Percentiles rank a stretch among this genome's conserved stretches.
Conservation (phyloP, 2,329 filamentous ascomycete genomes). For the Hymenoscyphus occultus region DNA sequence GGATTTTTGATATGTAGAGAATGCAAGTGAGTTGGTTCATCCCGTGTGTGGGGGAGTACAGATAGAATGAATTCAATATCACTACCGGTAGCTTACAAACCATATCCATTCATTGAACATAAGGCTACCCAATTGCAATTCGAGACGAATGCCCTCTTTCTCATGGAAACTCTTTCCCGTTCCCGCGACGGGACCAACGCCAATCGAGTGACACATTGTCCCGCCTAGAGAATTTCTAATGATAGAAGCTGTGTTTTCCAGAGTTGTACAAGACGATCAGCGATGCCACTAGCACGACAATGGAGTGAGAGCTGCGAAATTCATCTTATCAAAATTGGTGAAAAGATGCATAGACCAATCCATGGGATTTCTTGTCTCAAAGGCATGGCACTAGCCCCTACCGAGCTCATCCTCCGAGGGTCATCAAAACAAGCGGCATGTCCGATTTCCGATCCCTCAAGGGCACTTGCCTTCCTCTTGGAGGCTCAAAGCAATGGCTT, state of each 20-base stretch:
- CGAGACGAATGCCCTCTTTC: background rate
- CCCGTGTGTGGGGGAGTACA: slow-evolving; percentile 4
- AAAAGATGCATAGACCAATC: background rate
- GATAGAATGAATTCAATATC: background rate
- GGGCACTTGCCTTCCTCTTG: background rate
- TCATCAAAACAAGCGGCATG: background rate
- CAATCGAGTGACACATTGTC: slow-evolving; percentile 1
- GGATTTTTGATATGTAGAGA: slow-evolving; percentile 1
- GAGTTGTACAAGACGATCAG: background rate
- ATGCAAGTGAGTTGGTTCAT: background rate
- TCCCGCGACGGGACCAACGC: background rate
- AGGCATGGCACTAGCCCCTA: background rate
- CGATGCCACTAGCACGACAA: slow-evolving; percentile 1
- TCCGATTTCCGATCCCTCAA: background rate
- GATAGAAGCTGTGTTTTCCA: background rate
- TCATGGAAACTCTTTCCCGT: background rate
- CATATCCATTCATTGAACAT: slow-evolving; percentile 2
- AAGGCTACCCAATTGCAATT: slow-evolving; percentile 3
- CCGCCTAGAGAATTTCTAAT: background rate
- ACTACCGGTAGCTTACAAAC: slow-evolving; percentile 1
- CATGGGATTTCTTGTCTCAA: background rate
- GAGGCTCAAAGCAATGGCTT: background rate
- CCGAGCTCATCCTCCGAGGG: background rate
- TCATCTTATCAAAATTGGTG: background rate
- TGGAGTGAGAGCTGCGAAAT: background rate